Conservation (phyloP, 2,329 filamentous ascomycete genomes). For the Dactylellina leptospora region DNA sequence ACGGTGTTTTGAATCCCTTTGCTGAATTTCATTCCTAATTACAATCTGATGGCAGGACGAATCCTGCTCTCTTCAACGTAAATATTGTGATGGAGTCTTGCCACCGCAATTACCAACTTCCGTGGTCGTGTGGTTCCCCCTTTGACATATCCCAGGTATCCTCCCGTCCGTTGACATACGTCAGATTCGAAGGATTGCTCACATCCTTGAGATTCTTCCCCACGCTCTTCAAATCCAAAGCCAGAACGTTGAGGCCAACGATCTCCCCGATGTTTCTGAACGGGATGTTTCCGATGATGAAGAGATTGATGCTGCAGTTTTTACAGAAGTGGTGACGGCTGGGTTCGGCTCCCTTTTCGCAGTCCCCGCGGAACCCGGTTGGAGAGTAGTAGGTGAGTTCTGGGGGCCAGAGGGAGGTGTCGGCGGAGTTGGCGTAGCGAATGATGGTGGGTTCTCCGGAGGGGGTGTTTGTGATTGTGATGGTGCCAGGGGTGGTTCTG, state of each 20-base stretch:
- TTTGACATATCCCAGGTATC: neutral
- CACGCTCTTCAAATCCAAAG: conserved; percentile 35
- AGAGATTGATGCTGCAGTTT: conserved; percentile 32
- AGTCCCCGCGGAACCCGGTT: conserved; percentile 16
- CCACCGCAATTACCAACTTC: conserved; percentile 36
- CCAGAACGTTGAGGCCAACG: conserved; percentile 11
- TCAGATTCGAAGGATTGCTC: conserved; percentile 21
- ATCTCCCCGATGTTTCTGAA: conserved; percentile 23
- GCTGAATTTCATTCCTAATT: too few species aligned
- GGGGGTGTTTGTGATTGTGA: conserved; percentile 38
- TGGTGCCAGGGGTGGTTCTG: conserved; percentile 19
- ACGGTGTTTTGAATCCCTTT: too few species aligned
- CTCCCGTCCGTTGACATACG: conserved; percentile 22
- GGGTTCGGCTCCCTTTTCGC: conserved; percentile 16
- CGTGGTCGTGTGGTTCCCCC: conserved; percentile 27
- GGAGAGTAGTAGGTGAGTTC: conserved; percentile 40
- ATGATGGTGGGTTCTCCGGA: conserved; percentile 25
- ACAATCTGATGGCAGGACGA: too few species aligned
- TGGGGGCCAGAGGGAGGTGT: conserved; percentile 34
- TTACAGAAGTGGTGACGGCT: conserved; percentile 45
- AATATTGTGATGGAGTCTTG: too few species aligned
- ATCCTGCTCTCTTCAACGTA: too few species aligned
- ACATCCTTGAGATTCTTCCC: conserved; percentile 37
- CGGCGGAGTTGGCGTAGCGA: conserved; percentile 26
- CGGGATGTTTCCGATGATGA: conserved; percentile 37